Conservation (phyloP, 441 rosid genomes). For the Viola pubescens region DNA sequence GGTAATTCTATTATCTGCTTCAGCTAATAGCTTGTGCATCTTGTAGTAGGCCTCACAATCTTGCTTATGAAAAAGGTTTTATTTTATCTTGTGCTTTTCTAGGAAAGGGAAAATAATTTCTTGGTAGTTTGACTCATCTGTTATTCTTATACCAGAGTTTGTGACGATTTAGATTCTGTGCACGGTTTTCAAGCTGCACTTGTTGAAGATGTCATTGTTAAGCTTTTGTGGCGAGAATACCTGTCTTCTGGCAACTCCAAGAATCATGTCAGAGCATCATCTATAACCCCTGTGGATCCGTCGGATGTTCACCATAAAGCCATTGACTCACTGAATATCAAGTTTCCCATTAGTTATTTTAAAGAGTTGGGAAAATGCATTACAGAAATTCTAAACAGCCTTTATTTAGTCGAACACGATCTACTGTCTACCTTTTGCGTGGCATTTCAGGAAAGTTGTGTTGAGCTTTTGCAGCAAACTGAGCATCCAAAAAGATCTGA, state of each 20-base stretch:
- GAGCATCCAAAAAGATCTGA: constrained; percentile 38
- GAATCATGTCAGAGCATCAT: constrained; percentile 23
- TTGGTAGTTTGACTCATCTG: constrained; percentile 17
- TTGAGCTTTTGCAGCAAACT: too few species aligned
- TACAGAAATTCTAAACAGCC: constrained; percentile 58
- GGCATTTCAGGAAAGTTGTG: constrained; percentile 53
- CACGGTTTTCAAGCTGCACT: constrained; percentile 44
- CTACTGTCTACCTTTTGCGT: constrained; percentile 48
- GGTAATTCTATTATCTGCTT: constrained; percentile 11
- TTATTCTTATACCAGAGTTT: constrained; percentile 56
- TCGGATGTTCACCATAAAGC: constrained; percentile 31
- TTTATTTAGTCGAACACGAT: constrained; percentile 39
- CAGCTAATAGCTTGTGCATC: too few species aligned
- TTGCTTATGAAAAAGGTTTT: too few species aligned
- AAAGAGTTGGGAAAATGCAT: constrained; percentile 81
- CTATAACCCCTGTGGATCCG: constrained; percentile 22
- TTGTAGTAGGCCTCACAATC: neutral
- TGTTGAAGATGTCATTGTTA: constrained; percentile 53
- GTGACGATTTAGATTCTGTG: constrained; percentile 39
- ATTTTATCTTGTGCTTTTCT: too few species aligned
- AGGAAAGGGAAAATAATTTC: too few species aligned
- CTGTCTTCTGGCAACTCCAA: constrained; percentile 23
- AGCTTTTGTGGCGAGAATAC: constrained; percentile 83
- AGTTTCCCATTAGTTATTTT: constrained; percentile 34
- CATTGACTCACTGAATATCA: constrained; percentile 28